Evolutionary conservation across 2,329 filamentous ascomycete species (phyloP), one percentile per base, ranked within the genome.

Genomic region (Shiraia sp.): DNA sequence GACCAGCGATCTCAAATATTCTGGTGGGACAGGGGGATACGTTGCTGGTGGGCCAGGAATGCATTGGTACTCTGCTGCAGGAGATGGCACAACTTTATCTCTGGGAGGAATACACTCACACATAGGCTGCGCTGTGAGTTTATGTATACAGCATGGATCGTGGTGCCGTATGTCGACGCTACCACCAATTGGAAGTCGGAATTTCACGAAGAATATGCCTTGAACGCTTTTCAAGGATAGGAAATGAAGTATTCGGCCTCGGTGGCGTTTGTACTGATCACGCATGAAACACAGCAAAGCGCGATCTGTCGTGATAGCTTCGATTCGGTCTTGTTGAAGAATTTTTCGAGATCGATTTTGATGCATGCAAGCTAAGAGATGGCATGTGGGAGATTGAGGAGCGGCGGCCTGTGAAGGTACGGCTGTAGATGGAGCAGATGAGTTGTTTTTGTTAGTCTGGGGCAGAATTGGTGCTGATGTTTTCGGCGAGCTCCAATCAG

Each of bases 51-150:
- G 56, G 2, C 45, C 51, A 17, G 55, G 59, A 2, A 30, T 44
- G 19, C 53, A 63, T 7, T 47, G 47, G 31, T 64, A 63, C 28
- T 64, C 49, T n/a, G 56, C 53, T 16, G 41, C 35, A 2, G 48
- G 40, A 4, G 51, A 47, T 4, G 59, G 57, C 25, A 57, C 59
- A 5, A 62, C 57, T 13, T 44, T 55, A 5, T 31, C 7, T 15
- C 19, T 25, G 6, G 60, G 60, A 0, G 57, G 58, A 7, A 63
- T 48, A 38, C 58, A 63, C 32, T 55, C 40, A 34, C 60, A 63
- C 1, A 28, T 6, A 3, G 26, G 10, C 8, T 30, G 24, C 10
- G 25, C 19, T n/a, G 28, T 30, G 8, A n/a, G 13, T 2, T 25
- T 27, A 4, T 29, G 25, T 2, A 36, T 14, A 25, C 57, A 63